Evolutionary conservation across 306 rosid species (phyloP).

Genomic region (Lupinus albus): DNA sequence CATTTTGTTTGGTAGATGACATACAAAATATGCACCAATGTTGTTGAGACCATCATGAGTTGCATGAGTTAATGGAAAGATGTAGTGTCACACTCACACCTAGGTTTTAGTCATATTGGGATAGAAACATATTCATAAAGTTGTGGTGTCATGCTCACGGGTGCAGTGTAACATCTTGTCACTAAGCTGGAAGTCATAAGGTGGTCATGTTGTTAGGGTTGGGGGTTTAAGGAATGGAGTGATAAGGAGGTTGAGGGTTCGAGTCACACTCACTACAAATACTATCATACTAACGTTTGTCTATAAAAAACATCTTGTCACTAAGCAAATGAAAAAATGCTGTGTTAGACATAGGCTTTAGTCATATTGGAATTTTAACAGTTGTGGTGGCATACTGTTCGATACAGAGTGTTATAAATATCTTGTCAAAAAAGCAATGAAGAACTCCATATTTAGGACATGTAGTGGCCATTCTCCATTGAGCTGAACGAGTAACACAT

Average conservation of each 20-base stretch:
- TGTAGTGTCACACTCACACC: no score
- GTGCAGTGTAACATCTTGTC: no score
- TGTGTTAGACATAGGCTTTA: conserved; percentile 1
- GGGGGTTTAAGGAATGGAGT: no score
- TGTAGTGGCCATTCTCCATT: not conserved
- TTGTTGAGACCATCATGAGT: not conserved
- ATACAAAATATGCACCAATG: not conserved
- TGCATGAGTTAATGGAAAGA: not conserved
- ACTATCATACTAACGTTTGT: no score
- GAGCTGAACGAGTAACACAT: not conserved
- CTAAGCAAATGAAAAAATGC: not conserved
- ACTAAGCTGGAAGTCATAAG: no score
- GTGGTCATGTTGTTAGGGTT: no score
- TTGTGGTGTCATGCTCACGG: no score
- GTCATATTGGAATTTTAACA: not conserved
- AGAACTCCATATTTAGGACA: not conserved
- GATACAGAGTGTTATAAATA: not conserved
- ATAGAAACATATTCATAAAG: no score
- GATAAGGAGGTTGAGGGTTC: no score
- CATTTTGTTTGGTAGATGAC: not conserved
- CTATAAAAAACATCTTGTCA: no score
- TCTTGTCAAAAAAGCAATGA: conserved; percentile 4
- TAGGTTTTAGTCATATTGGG: no score
- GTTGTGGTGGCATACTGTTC: not conserved
- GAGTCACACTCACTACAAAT: no score